Evolutionary conservation across 768 basidiomycete species (phyloP).

Genomic region (Fomitopsis pulvina): DNA sequence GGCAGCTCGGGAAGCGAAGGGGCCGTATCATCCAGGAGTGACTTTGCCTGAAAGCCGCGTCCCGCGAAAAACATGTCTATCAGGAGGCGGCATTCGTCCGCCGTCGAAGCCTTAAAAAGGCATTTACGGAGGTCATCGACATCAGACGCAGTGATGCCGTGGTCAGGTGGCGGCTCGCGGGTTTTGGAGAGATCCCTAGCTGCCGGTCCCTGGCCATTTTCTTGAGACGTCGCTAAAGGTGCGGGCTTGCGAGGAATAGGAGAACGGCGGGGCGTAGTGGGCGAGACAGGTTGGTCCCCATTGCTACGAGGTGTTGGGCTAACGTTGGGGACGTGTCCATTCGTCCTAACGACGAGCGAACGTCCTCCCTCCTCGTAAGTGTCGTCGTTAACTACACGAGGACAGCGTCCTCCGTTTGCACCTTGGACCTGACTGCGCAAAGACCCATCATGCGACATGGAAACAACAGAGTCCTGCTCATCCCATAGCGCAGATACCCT

Average conservation of each 20-base stretch:
- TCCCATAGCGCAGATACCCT: constrained; percentile 20
- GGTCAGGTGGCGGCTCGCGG: constrained; percentile 18
- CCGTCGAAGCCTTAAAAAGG: constrained; percentile 61
- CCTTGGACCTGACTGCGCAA: background rate
- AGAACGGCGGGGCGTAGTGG: constrained; percentile 2
- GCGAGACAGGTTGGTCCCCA: constrained; percentile 4
- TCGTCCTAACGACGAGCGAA: background rate
- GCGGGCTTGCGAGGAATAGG: constrained; percentile 2
- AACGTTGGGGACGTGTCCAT: background rate
- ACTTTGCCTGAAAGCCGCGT: constrained; percentile 10
- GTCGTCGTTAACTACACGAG: background rate
- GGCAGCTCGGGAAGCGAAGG: background rate
- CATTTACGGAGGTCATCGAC: constrained; percentile 64
- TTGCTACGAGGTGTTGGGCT: background rate
- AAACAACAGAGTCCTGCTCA: background rate
- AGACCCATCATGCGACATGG: constrained; percentile 1
- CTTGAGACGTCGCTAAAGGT: background rate
- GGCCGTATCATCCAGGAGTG: background rate
- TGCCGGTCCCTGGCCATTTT: background rate
- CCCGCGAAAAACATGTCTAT: constrained; percentile 71
- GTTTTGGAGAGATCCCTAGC: background rate
- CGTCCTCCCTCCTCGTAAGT: background rate
- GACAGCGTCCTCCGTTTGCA: background rate
- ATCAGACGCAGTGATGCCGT: constrained; percentile 35
- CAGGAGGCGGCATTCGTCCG: constrained; percentile 80